These are phyloP conservation scores for Blastomyces percursus DNA, from an alignment of 2,329 filamentous ascomycete species.

Conservation along the genomic window DNA sequence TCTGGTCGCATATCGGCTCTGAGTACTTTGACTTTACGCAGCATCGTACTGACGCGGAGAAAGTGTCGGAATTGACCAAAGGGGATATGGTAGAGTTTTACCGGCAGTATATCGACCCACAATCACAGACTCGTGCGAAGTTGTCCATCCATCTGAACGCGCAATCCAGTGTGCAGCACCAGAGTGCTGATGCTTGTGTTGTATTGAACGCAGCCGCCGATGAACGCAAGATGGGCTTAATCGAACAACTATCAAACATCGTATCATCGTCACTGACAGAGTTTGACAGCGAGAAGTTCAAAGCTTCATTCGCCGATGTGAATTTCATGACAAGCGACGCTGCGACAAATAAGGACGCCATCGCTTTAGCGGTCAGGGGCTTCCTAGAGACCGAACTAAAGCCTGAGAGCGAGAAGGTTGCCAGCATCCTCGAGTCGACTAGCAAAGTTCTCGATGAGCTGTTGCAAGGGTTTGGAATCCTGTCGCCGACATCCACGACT, in stretches of 20 bases:
- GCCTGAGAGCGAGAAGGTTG: conserved; percentile 40
- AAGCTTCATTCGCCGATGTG: conserved; percentile 35
- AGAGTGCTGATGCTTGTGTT: conserved; percentile 12
- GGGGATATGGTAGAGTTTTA: conserved; percentile 71
- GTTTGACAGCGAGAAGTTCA: conserved; percentile 33
- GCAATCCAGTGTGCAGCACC: conserved; percentile 46
- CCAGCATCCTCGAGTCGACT: conserved; percentile 40
- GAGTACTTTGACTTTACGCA: conserved; percentile 86
- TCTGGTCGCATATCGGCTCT: conserved; percentile 74
- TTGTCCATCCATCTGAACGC: conserved; percentile 73
- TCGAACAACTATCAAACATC: conserved; percentile 36
- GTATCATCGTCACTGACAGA: conserved; percentile 39
- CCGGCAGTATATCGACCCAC: conserved; percentile 60
- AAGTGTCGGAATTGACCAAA: conserved; percentile 66
- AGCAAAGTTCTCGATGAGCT: conserved; percentile 28
- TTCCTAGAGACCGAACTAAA: conserved; percentile 42
- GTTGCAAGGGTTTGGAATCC: conserved; percentile 37
- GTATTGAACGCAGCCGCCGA: neutral
- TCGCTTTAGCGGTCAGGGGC: conserved; percentile 41
- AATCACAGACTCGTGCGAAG: conserved; percentile 65
- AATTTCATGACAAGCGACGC: conserved; percentile 34
- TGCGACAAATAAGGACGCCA: conserved; percentile 33
- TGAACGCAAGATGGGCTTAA: conserved; percentile 27
- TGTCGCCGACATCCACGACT: conserved; percentile 19
- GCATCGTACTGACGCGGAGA: conserved; percentile 64